A percentile compares a stretch with the other conserved stretches of the same genome.
Conservation (phyloP, 805 yeast genomes). For the Jamesozyma spencerorum region DNA sequence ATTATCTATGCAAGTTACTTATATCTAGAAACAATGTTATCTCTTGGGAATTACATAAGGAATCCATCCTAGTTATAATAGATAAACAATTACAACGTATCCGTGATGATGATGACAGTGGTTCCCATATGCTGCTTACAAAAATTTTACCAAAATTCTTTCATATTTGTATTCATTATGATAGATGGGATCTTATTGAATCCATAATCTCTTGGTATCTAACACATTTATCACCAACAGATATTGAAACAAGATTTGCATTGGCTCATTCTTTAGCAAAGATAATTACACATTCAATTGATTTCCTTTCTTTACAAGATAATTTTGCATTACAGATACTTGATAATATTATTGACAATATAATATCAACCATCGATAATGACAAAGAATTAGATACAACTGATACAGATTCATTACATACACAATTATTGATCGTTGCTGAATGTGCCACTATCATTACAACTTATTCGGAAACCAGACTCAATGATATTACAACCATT, state of each 20-base stretch:
- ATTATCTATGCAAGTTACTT: too few species aligned
- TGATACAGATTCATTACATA: constrained; percentile 28
- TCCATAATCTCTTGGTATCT: constrained; percentile 42
- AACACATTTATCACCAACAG: constrained; percentile 36
- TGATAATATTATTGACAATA: constrained; percentile 24
- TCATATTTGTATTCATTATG: constrained; percentile 14
- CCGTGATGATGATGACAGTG: too few species aligned
- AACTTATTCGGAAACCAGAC: too few species aligned
- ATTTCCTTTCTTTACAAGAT: too few species aligned
- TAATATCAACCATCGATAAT: too few species aligned
- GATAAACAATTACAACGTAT: too few species aligned
- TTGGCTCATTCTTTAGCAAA: constrained; percentile 59
- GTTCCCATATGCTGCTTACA: neutral
- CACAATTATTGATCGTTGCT: constrained; percentile 30
- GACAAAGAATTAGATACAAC: constrained; percentile 18
- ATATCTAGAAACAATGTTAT: too few species aligned
- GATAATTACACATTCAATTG: constrained; percentile 28
- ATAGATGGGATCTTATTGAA: constrained; percentile 36
- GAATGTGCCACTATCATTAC: constrained; percentile 21
- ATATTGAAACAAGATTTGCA: constrained; percentile 50
- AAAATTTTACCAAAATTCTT: constrained; percentile 23
- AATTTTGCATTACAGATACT: constrained; percentile 20
- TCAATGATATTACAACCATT: too few species aligned
- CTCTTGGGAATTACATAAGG: too few species aligned
- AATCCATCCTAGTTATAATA: too few species aligned